phyloP scores from a whole-genome alignment of 306 rosid species.

The Hippophae tibetana region DNA sequence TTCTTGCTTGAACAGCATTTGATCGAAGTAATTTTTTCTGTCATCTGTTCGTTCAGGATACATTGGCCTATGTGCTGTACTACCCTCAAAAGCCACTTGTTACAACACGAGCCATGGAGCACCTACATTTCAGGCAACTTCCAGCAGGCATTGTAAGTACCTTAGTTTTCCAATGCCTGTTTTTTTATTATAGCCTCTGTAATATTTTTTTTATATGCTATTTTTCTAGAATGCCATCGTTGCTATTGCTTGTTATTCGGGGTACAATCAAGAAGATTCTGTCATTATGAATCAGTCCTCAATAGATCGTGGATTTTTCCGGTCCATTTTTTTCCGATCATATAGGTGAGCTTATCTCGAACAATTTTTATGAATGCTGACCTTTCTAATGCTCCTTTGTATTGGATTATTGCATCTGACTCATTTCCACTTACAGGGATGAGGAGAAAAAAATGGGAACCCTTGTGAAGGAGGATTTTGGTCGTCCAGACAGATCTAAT shows the following conservation, averaged over 20 bases:
- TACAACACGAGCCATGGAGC: conserved; percentile 98
- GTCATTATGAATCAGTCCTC: conserved; percentile 98
- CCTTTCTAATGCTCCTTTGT: neutral
- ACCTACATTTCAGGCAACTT: conserved; percentile 97
- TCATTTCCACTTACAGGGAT: conserved; percentile 38
- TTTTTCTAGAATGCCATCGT: conserved; percentile 82
- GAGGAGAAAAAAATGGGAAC: conserved; percentile 99
- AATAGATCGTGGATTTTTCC: conserved; percentile 92
- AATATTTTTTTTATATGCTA: neutral
- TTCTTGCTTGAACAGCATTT: neutral
- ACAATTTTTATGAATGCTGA: conserved; percentile 5
- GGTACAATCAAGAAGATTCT: conserved; percentile 97
- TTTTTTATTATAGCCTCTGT: conserved; percentile 8
- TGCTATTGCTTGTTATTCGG: conserved; percentile 93
- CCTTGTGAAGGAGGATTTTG: conserved; percentile 94
- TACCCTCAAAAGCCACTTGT: conserved; percentile 98
- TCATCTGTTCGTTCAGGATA: conserved; percentile 45
- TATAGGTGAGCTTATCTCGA: conserved; percentile 44
- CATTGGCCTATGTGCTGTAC: conserved; percentile 91
- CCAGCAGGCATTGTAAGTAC: conserved; percentile 93
- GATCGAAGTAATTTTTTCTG: neutral
- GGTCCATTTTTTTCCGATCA: conserved; percentile 94
- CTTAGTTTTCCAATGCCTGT: conserved; percentile 1
- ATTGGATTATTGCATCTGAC: conserved; percentile 11
- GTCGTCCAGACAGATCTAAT: conserved; percentile 89